These are phyloP conservation scores for Astrothelium subdiscretum DNA, from an alignment of 495 filamentous ascomycete genomes.

Conservation along the genomic window DNA sequence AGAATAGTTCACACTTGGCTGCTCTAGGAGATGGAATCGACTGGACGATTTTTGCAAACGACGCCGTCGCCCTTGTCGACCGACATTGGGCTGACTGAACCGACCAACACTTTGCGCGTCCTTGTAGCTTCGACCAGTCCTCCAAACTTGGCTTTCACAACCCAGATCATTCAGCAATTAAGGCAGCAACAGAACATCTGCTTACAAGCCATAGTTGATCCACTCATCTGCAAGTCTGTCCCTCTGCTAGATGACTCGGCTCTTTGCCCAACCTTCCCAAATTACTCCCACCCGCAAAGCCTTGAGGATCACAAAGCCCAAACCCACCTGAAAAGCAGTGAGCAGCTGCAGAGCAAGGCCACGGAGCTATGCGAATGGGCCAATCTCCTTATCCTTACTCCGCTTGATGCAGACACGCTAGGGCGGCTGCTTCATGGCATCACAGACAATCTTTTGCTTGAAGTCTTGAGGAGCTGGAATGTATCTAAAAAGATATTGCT, in stretches of 20 bases:
- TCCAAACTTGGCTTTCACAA: neutral
- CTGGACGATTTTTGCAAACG: too few relatives aligned
- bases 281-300: neutral
- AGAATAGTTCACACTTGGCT: too few relatives aligned
- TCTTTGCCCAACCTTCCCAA: neutral
- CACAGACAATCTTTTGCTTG: slow-evolving; percentile 59
- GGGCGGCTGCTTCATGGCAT: slow-evolving; percentile 75
- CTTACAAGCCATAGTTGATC: neutral
- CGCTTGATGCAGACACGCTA: slow-evolving; percentile 70
- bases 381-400: slow-evolving; percentile 70
- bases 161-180: neutral
- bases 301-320: neutral
- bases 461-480: slow-evolving; percentile 71
- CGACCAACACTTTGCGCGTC: neutral
- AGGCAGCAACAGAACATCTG: neutral
- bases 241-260: neutral
- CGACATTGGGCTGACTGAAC: neutral
- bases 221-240: neutral
- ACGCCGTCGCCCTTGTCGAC: neutral
- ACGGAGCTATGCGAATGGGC: slow-evolving; percentile 74
- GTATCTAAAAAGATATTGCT: slow-evolving; percentile 71
- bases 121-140: neutral
- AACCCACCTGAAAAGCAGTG: neutral
- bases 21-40: too few relatives aligned
- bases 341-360: slow-evolving; percentile 31